phyloP scores from a whole-genome alignment of 148 eudicot genomes.

The Euryodendron excelsum region DNA sequence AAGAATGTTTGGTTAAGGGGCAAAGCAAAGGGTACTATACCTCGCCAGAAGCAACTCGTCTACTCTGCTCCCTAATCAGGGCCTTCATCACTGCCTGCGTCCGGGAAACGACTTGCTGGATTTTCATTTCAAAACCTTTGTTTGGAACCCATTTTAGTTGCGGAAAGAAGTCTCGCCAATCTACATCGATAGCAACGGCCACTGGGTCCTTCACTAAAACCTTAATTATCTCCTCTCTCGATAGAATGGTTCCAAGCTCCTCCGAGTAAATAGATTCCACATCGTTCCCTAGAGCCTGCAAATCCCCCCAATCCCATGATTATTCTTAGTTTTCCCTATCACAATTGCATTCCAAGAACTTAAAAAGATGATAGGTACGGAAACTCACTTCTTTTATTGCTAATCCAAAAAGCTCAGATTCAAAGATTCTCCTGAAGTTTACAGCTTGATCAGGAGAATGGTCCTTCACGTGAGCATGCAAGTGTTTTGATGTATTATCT shows the following conservation, averaged over 20 bases:
- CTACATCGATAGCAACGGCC: slow-evolving; percentile 93
- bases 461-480: too few species aligned
- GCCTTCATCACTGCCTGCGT: slow-evolving; percentile 77
- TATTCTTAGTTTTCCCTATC: not conserved
- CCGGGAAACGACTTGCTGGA: slow-evolving; percentile 46
- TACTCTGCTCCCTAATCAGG: slow-evolving; percentile 51
- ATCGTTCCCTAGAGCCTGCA: slow-evolving; percentile 69
- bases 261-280: slow-evolving; percentile 51
- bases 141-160: slow-evolving; percentile 85
- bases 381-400: slow-evolving; percentile 58
- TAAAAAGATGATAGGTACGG: too few species aligned
- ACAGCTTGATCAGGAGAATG: too few species aligned
- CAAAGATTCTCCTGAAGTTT: slow-evolving; percentile 50
- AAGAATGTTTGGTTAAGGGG: not conserved
- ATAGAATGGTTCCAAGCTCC: slow-evolving; percentile 56
- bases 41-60: slow-evolving; percentile 37
- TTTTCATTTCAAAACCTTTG: slow-evolving; percentile 51
- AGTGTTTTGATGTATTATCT: too few species aligned
- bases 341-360: too few species aligned
- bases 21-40: slow-evolving; percentile 35
- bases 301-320: slow-evolving; percentile 5
- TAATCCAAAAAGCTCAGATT: slow-evolving; percentile 68
- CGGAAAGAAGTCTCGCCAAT: slow-evolving; percentile 99
- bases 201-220: slow-evolving; percentile 72
- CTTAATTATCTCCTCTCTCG: slow-evolving; percentile 56